Conservation (phyloP, 495 filamentous ascomycete genomes). For the Aspergillus bertholletiae region DNA sequence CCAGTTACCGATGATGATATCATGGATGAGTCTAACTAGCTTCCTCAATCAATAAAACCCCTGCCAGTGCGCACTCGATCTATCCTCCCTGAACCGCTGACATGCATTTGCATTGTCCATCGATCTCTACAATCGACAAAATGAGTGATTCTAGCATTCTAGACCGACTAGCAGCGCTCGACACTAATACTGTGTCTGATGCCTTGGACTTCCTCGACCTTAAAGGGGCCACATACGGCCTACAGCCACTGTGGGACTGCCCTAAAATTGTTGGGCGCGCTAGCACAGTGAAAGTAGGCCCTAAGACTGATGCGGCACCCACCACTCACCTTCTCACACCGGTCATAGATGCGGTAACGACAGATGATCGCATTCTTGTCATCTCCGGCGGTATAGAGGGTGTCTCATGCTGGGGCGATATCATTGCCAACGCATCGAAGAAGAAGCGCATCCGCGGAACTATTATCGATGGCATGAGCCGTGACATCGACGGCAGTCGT, state of each 20-base stretch:
- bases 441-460: slow-evolving; percentile 18
- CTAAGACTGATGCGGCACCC: slow-evolving; percentile 9
- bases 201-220: slow-evolving; percentile 18
- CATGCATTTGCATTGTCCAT: too few species aligned
- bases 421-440: slow-evolving; percentile 20
- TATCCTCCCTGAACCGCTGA: too few species aligned
- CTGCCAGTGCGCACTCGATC: too few species aligned
- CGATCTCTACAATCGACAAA: neutral
- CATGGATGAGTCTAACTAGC: too few species aligned
- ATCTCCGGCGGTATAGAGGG: slow-evolving; percentile 17
- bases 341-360: slow-evolving; percentile 15
- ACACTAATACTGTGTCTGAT: slow-evolving; percentile 22
- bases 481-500: slow-evolving; percentile 18
- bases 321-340: slow-evolving; percentile 15
- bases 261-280: slow-evolving; percentile 22
- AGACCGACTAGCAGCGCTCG: slow-evolving; percentile 11
- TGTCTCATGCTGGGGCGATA: slow-evolving; percentile 22
- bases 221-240: slow-evolving; percentile 19
- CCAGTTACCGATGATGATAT: too few species aligned
- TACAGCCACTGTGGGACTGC: slow-evolving; percentile 20
- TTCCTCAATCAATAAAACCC: too few species aligned
- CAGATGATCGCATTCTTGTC: slow-evolving; percentile 18
- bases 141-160: slow-evolving; percentile 9
- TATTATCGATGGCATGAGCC: slow-evolving; percentile 24
- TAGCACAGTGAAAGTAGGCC: slow-evolving; percentile 16